phyloP scores from a whole-genome alignment of 1,284 basidiomycete species.

The Puccinia coronata region DNA sequence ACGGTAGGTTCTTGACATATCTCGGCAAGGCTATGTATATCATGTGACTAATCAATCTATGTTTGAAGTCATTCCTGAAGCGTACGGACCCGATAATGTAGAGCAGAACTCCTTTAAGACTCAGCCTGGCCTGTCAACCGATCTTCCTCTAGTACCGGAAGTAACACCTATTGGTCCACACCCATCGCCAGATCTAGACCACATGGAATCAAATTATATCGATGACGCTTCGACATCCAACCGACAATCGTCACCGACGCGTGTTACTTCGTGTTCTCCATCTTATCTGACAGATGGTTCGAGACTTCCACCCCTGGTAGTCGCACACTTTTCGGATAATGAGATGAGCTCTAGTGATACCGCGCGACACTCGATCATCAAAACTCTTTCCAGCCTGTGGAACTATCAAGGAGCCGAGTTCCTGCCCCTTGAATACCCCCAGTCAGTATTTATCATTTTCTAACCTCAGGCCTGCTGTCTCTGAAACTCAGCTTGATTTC shows the following conservation, averaged over 20 bases:
- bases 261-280: slow-evolving; percentile 38
- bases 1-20: slow-evolving; percentile 27
- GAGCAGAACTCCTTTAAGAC: slow-evolving; percentile 3
- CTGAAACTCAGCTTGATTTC: slow-evolving; percentile 7
- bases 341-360: slow-evolving; percentile 61
- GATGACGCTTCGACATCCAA: slow-evolving; percentile 48
- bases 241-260: slow-evolving; percentile 46
- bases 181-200: slow-evolving; percentile 42
- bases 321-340: slow-evolving; percentile 60
- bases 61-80: slow-evolving; percentile 43
- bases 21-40: background rate
- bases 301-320: slow-evolving; percentile 54
- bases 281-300: slow-evolving; percentile 24
- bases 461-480: background rate
- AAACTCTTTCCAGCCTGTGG: slow-evolving; percentile 74
- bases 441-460: slow-evolving; percentile 57
- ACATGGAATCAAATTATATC: slow-evolving; percentile 26
- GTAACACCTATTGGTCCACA: slow-evolving; percentile 1
- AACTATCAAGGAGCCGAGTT: slow-evolving; percentile 63
- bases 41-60: background rate
- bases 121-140: slow-evolving; percentile 2
- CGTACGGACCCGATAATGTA: slow-evolving; percentile 33
- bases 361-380: slow-evolving; percentile 76
- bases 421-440: slow-evolving; percentile 64
- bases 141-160: slow-evolving; percentile 21